phyloP scores from a whole-genome alignment of 2,329 filamentous ascomycete genomes.

The Chrysosporium queenslandicum region DNA sequence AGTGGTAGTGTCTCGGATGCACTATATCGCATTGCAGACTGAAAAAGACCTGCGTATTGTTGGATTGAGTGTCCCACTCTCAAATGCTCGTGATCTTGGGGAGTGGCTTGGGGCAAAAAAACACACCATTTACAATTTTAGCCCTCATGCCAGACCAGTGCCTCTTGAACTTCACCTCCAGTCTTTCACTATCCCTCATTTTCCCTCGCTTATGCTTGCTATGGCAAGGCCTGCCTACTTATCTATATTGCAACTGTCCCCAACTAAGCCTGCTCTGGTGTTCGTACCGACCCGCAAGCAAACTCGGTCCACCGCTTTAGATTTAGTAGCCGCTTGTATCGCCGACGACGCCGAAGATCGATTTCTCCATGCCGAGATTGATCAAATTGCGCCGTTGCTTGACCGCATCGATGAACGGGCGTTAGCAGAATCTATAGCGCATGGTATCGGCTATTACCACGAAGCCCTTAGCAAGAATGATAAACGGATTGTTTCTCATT shows the following conservation, averaged over 20 bases:
- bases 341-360: constrained; percentile 87
- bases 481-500: constrained; percentile 84
- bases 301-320: constrained; percentile 73
- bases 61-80: constrained; percentile 79
- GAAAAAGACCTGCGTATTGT: constrained; percentile 78
- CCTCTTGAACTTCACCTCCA: constrained; percentile 91
- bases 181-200: constrained; percentile 90
- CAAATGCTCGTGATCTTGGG: constrained; percentile 86
- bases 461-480: constrained; percentile 83
- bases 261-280: constrained; percentile 78
- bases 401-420: constrained; percentile 76
- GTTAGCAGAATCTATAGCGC: constrained; percentile 76
- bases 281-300: constrained; percentile 94
- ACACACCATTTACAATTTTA: constrained; percentile 98
- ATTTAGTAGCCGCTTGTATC: constrained; percentile 76
- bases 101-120: constrained; percentile 98
- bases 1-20: constrained; percentile 94
- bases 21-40: constrained; percentile 83
- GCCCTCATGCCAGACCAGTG: constrained; percentile 76
- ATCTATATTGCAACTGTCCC: constrained; percentile 76
- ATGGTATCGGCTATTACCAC: constrained; percentile 95
- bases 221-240: constrained; percentile 94
- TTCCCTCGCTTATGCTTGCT: constrained; percentile 94
- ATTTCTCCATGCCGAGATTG: constrained; percentile 74
- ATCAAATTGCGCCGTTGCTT: constrained; percentile 73